These are phyloP conservation scores for Pisolithus thermaeus DNA, from an alignment of 1,284 basidiomycete species.

Conservation along the genomic window DNA sequence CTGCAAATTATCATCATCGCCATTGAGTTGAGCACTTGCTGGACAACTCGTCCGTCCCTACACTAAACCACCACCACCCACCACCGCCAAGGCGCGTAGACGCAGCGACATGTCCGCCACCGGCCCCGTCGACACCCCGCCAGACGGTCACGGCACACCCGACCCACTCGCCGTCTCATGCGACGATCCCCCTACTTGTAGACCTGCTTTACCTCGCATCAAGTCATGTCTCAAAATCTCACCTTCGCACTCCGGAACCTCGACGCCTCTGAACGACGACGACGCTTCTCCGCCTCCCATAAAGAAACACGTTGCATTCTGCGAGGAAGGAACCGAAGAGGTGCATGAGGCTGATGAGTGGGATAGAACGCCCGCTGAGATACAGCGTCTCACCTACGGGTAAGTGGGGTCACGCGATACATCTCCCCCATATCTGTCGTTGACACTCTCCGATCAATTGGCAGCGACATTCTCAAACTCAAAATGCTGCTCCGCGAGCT, in stretches of 20 bases:
- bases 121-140: too few relatives aligned
- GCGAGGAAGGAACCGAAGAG: slow-evolving; percentile 44
- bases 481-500: slow-evolving; percentile 55
- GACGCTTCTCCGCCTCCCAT: not conserved
- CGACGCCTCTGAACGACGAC: slow-evolving; percentile 2
- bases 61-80: too few relatives aligned
- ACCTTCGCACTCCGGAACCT: slow-evolving; percentile 9
- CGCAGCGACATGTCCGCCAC: too few relatives aligned
- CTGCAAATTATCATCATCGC: too few relatives aligned
- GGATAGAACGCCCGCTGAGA: slow-evolving; percentile 57
- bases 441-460: not conserved
- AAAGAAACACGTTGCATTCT: slow-evolving; percentile 53
- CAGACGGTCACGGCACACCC: not conserved
- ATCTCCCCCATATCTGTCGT: slow-evolving; percentile 1
- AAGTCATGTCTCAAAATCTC: slow-evolving; percentile 12
- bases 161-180: not conserved
- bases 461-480: slow-evolving; percentile 57
- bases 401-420: slow-evolving; percentile 28
- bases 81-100: too few relatives aligned
- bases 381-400: slow-evolving; percentile 48
- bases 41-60: too few relatives aligned
- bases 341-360: slow-evolving; percentile 62
- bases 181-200: slow-evolving; percentile 9
- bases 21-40: too few relatives aligned
- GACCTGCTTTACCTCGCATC: slow-evolving; percentile 8